A percentile compares a stretch with the other conserved stretches of the same genome.
phyloP scores from a whole-genome alignment of 169 alveolate genomes.

The Plasmodium cynomolgi region DNA sequence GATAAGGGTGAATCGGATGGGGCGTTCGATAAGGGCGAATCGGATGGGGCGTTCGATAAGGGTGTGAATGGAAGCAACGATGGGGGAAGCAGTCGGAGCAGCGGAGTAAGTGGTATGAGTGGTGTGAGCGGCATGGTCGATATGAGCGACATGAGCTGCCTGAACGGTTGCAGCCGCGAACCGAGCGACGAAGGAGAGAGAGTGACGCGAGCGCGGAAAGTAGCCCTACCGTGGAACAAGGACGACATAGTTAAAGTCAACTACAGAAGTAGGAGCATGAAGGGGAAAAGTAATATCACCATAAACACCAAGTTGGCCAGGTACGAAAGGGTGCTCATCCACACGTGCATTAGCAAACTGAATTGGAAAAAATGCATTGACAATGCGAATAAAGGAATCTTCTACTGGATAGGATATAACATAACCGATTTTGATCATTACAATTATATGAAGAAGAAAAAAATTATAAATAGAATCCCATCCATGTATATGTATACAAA shows the following conservation, averaged over 20 bases:
- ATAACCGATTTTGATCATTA: conserved; percentile 73
- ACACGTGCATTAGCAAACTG: conserved; percentile 63
- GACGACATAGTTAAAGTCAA: conserved; percentile 48
- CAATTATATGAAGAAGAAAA: conserved; percentile 76
- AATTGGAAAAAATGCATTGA: conserved; percentile 73
- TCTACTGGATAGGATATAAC: conserved; percentile 74
- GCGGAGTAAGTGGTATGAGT: not conserved
- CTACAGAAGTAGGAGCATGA: not conserved
- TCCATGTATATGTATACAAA: conserved; percentile 74
- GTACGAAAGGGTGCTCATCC: conserved; percentile 70
- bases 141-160: not conserved
- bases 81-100: not conserved
- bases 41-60: not conserved
- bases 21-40: not conserved
- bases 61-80: not conserved
- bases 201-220: not conserved
- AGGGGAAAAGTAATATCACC: conserved; percentile 23
- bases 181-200: not conserved
- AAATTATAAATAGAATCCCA: conserved; percentile 74
- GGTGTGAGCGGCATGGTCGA: not conserved
- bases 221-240: conserved; percentile 57
- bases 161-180: not conserved
- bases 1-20: not conserved
- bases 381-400: conserved; percentile 45
- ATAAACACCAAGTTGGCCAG: conserved; percentile 71